Evolutionary conservation across 1,139 yeast genomes (phyloP), one percentile per base, ranked within the genome.

Genomic region (Geotrichum histeridarum): DNA sequence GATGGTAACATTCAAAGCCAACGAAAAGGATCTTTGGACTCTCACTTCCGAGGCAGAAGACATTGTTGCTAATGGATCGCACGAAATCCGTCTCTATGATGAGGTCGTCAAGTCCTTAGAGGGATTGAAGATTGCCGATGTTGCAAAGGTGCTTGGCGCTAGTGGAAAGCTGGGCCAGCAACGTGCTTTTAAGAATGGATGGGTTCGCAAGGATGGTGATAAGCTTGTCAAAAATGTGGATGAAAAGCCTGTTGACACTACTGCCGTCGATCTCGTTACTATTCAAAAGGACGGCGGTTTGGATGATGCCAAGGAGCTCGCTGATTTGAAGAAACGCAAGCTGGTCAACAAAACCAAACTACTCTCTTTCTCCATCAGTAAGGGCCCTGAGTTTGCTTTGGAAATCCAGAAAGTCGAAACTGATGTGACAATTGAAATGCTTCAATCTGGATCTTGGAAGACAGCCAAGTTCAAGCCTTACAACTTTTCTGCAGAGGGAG

Each of bases 121-220:
- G 57, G 90, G 94, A 44, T 78, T 93, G 66, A 86, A 87, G 67
- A 84, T 93, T 62, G 70, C 86, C 27, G 97, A 93, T 57, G 95
- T 93, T 56, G 81, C 82, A 62, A 70, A 82, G 57, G 81, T 84
- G 60, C 77, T 91, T 71, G 97, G 98, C 51, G 74, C 83, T 50
- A 80, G 82, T 59, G 98, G 97, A 57, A 84, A 85, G 64, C 79
- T 91, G 60, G 99, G 99, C 58, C 99, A 93, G 74, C 96, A 95
- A 64, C 85, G 91, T 67, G 99, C 98, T n/a, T 93, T 93, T 79
- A 93, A 90, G 73, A 91, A 91, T 71, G 95, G 95, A 50, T 93
- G 99, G 99, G 83, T 93, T 65, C 75, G 81, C 62, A 93, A 93
- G 71, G 86, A 85, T 60, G 95, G 94, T 53, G 95, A 87, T 63